Conservation (phyloP, 345 rosid species). For the Camelina hispida region DNA sequence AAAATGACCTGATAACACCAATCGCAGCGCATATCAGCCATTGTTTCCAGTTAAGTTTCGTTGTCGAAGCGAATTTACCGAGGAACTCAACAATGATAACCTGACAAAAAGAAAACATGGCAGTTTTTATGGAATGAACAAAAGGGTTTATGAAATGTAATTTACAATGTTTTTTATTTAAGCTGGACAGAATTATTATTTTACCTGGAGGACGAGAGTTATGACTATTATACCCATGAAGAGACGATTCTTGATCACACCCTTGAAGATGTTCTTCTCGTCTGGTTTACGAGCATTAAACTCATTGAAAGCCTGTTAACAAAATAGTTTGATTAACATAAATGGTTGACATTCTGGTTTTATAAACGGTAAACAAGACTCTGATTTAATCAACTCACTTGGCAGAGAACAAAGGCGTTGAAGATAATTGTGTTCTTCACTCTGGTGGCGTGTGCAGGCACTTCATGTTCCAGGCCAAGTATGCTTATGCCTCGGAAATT, state of each 20-base stretch:
- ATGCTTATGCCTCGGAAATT: slow-evolving; percentile 68
- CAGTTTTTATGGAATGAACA: background rate
- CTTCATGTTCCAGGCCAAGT: slow-evolving; percentile 55
- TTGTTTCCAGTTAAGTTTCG: slow-evolving; percentile 70
- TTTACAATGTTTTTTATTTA: slow-evolving; percentile 1
- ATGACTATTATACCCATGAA: slow-evolving; percentile 77
- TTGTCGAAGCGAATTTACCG: slow-evolving; percentile 80
- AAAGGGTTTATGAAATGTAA: background rate
- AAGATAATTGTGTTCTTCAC: slow-evolving; percentile 87
- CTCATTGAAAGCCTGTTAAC: slow-evolving; percentile 79
- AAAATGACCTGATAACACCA: slow-evolving; percentile 63
- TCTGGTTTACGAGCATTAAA: slow-evolving; percentile 97
- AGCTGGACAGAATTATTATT: slow-evolving; percentile 1
- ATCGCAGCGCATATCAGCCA: slow-evolving; percentile 74
- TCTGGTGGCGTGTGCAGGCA: slow-evolving; percentile 52
- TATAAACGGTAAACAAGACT: background rate
- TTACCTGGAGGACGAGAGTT: slow-evolving; percentile 87
- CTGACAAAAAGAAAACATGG: slow-evolving; percentile 45
- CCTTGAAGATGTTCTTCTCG: slow-evolving; percentile 73
- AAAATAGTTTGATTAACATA: background rate
- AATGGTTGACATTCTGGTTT: background rate
- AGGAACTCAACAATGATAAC: slow-evolving; percentile 78
- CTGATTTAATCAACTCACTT: slow-evolving; percentile 55
- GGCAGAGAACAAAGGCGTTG: slow-evolving; percentile 90
- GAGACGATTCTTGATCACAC: slow-evolving; percentile 71